A percentile compares a stretch with the other conserved stretches of the same genome.
phyloP scores from a whole-genome alignment of 306 rosid species.

The Trifolium repens region DNA sequence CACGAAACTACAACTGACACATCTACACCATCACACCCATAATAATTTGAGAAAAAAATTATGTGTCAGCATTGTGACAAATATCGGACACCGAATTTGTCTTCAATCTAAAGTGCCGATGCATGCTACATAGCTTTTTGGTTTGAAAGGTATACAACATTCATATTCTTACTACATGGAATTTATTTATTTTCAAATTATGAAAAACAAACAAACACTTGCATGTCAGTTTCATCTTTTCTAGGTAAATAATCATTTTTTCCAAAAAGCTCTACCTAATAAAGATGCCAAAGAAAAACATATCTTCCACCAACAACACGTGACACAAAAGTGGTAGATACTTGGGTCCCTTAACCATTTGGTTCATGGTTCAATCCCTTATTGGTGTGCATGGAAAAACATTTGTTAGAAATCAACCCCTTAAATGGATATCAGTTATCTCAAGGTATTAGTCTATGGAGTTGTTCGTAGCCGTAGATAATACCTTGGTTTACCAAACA shows the following conservation, averaged over 20 bases:
- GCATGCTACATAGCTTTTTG: neutral
- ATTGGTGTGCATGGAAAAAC: too few relatives aligned
- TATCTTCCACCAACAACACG: neutral
- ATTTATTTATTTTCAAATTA: conserved; percentile 3
- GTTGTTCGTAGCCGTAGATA: too few relatives aligned
- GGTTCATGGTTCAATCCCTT: too few relatives aligned
- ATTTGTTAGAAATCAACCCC: too few relatives aligned
- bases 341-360: too few relatives aligned
- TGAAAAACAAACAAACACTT: neutral
- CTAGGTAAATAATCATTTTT: neutral
- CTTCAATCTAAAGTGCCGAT: neutral
- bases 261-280: neutral
- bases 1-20: neutral
- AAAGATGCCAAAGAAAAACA: neutral
- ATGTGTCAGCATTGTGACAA: neutral
- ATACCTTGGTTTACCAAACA: too few relatives aligned
- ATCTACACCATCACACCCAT: neutral
- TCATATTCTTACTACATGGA: neutral
- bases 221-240: neutral
- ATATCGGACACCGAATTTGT: neutral
- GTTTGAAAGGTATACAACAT: conserved; percentile 5
- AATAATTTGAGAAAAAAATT: neutral
- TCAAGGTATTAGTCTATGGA: too few relatives aligned
- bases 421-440: too few relatives aligned
- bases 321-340: too few relatives aligned